These are phyloP conservation scores for Mycena amicta DNA, from an alignment of 768 basidiomycete genomes.

Conservation along the genomic window DNA sequence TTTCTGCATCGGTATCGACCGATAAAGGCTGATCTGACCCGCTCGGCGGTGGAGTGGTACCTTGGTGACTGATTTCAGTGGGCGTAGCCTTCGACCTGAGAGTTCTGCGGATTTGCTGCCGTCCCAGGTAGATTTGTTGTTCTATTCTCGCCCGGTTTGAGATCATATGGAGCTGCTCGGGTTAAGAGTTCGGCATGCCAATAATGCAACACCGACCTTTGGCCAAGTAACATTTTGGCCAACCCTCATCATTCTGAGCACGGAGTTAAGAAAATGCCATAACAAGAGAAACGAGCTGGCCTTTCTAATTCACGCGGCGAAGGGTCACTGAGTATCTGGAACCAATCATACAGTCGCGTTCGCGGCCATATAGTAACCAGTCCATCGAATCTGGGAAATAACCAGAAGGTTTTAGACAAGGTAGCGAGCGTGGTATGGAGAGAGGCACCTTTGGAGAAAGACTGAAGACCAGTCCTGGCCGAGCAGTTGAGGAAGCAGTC, in stretches of 20 bases:
- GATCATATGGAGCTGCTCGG: conserved; percentile 83
- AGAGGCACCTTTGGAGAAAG: conserved; percentile 92
- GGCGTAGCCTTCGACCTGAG: conserved; percentile 42
- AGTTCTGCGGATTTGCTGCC: conserved; percentile 66
- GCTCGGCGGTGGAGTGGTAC: conserved; percentile 37
- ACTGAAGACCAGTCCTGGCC: conserved; percentile 97
- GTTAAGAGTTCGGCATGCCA: not conserved
- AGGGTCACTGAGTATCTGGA: conserved; percentile 82
- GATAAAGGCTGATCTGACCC: conserved; percentile 61
- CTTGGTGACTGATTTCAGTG: conserved; percentile 10
- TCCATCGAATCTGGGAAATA: conserved; percentile 91
- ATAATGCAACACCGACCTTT: conserved; percentile 54
- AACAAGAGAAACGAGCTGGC: not conserved
- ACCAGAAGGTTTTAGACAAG: too few species aligned
- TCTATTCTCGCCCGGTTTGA: conserved; percentile 87
- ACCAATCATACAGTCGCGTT: conserved; percentile 84
- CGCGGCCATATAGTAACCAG: conserved; percentile 90
- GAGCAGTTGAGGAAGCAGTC: conserved; percentile 84
- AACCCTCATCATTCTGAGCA: conserved; percentile 72
- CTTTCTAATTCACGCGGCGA: conserved; percentile 71
- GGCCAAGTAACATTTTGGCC: conserved; percentile 97
- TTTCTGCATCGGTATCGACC: conserved; percentile 80
- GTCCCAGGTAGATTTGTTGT: conserved; percentile 78
- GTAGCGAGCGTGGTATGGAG: too few species aligned
- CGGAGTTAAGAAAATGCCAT: not conserved